Evolutionary conservation across 495 filamentous ascomycete genomes (phyloP).

Genomic region (Penicillium coffeae): DNA sequence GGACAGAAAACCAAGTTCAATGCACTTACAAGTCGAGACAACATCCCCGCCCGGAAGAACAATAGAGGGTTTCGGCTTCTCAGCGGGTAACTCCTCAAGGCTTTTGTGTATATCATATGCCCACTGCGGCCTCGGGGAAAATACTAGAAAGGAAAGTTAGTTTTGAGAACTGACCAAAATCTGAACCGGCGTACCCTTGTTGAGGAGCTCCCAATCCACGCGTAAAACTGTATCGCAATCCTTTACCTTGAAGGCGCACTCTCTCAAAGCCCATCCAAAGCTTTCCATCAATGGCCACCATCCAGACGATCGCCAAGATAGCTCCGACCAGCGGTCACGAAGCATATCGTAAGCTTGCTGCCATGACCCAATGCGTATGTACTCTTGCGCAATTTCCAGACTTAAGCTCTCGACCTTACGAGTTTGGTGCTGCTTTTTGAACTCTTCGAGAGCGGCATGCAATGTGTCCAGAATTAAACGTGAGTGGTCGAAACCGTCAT

Average conservation of each 20-base stretch:
- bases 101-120: constrained; percentile 71
- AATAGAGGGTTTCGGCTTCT: constrained; percentile 58
- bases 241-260: constrained; percentile 61
- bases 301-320: constrained; percentile 71
- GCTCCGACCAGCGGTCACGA: constrained; percentile 64
- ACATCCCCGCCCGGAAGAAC: constrained; percentile 64
- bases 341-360: constrained; percentile 63
- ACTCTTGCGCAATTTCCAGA: constrained; percentile 65
- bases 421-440: constrained; percentile 56
- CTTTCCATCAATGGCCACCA: constrained; percentile 78
- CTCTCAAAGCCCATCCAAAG: constrained; percentile 67
- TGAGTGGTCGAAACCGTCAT: constrained; percentile 59
- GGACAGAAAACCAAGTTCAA: background rate
- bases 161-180: background rate
- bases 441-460: constrained; percentile 60
- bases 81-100: constrained; percentile 50
- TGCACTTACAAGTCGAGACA: constrained; percentile 60
- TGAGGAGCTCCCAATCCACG: constrained; percentile 83
- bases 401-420: constrained; percentile 65
- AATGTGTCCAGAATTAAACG: constrained; percentile 57
- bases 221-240: constrained; percentile 64
- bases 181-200: constrained; percentile 49
- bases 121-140: constrained; percentile 58
- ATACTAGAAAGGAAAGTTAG: constrained; percentile 43
- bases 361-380: constrained; percentile 61